These are phyloP conservation scores for Ormosia emarginata DNA, from an alignment of 306 rosid genomes.

Conservation along the genomic window DNA sequence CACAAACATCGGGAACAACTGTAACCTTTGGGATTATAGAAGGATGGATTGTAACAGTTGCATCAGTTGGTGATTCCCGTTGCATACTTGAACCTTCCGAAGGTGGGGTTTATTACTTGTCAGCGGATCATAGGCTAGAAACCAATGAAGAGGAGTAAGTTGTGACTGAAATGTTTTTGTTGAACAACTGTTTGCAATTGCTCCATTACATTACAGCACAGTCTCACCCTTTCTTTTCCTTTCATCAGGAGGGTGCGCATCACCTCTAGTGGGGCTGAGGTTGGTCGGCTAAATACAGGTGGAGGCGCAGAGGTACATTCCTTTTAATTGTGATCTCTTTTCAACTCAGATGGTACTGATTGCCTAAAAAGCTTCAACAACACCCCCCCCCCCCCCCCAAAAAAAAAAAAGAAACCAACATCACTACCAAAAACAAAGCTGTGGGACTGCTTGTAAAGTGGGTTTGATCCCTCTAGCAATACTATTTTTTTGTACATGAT, in stretches of 20 bases:
- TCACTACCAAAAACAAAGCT: conserved; percentile 8
- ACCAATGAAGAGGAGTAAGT: conserved; percentile 96
- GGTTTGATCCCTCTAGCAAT: background rate
- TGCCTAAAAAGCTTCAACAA: background rate
- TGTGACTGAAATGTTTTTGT: conserved; percentile 2
- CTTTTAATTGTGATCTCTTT: conserved; percentile 6
- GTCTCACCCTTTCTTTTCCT: conserved; percentile 20
- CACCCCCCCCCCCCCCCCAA: background rate
- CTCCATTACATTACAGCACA: background rate
- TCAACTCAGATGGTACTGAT: background rate
- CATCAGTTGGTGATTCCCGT: conserved; percentile 99
- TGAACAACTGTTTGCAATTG: conserved; percentile 9
- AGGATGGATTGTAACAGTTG: conserved; percentile 97
- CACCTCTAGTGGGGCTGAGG: conserved; percentile 93
- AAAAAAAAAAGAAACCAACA: background rate
- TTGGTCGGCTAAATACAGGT: conserved; percentile 96
- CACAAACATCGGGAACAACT: conserved; percentile 90
- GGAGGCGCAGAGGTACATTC: conserved; percentile 91
- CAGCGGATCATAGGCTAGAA: conserved; percentile 97
- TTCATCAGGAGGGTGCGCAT: conserved; percentile 78
- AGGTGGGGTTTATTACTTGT: conserved; percentile 82
- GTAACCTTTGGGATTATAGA: conserved; percentile 93
- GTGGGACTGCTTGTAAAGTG: conserved; percentile 34
- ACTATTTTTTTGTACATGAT: background rate
- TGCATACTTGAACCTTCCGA: conserved; percentile 88